Percentiles rank a stretch among this genome's conserved stretches.
phyloP scores from a whole-genome alignment of 2,329 filamentous ascomycete species.

The Fusarium armeniacum region DNA sequence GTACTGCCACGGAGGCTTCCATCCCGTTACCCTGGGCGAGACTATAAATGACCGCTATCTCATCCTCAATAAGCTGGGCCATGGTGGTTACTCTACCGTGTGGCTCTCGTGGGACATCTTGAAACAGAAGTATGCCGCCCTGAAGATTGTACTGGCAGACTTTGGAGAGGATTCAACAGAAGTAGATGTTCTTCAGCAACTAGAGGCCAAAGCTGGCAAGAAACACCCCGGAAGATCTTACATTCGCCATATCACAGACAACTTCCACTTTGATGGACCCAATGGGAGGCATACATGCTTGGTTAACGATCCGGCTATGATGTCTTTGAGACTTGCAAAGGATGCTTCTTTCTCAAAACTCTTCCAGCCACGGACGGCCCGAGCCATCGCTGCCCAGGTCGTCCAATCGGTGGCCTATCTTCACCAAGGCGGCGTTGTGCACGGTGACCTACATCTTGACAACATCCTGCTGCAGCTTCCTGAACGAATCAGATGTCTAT shows the following conservation, averaged over 20 bases:
- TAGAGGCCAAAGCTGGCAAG: conserved; percentile 26
- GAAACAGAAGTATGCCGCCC: conserved; percentile 42
- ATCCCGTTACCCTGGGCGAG: conserved; percentile 41
- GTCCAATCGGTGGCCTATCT: conserved; percentile 40
- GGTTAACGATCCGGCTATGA: conserved; percentile 46
- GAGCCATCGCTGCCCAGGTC: conserved; percentile 44
- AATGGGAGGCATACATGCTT: conserved; percentile 44
- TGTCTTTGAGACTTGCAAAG: conserved; percentile 43
- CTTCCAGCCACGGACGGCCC: conserved; percentile 40
- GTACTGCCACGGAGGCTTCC: conserved; percentile 42
- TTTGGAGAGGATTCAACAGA: conserved; percentile 42
- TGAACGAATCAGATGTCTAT: conserved; percentile 33
- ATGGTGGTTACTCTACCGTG: conserved; percentile 47
- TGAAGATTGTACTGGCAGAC: conserved; percentile 45
- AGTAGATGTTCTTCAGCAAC: conserved; percentile 36
- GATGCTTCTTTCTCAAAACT: conserved; percentile 38
- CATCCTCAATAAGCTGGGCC: conserved; percentile 47
- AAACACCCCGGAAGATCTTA: conserved; percentile 38
- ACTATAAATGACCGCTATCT: conserved; percentile 46
- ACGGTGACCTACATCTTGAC: conserved; percentile 45
- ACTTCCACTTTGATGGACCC: conserved; percentile 42
- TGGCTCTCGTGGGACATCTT: conserved; percentile 47
- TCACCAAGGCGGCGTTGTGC: conserved; percentile 41
- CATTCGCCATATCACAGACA: conserved; percentile 41
- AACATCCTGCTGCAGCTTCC: conserved; percentile 43